These are phyloP conservation scores for Thalassia testudinum DNA, from an alignment of 116 monocot genomes.

Conservation along the genomic window DNA sequence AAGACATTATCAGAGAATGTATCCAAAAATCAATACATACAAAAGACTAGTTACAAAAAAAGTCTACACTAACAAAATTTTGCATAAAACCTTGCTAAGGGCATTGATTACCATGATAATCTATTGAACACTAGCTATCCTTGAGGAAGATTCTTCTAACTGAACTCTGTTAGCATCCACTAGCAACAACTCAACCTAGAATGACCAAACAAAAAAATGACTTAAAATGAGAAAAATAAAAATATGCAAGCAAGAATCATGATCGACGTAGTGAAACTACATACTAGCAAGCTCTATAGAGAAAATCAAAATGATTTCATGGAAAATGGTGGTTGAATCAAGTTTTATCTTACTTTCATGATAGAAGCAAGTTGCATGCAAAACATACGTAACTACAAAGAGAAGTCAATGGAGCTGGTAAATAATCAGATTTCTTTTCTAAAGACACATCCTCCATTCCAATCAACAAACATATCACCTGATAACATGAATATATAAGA, in stretches of 20 bases:
- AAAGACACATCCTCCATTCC: slow-evolving; percentile 66
- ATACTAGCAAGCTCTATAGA: too few relatives aligned
- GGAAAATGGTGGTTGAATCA: too few relatives aligned
- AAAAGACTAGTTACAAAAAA: too few relatives aligned
- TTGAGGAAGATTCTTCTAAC: slow-evolving; percentile 48
- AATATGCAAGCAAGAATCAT: too few relatives aligned
- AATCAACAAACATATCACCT: slow-evolving; percentile 80
- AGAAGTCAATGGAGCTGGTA: slow-evolving; percentile 49
- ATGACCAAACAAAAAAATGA: not conserved
- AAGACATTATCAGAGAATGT: too few relatives aligned
- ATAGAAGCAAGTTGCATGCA: too few relatives aligned
- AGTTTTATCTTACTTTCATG: too few relatives aligned
- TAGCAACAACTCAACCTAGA: slow-evolving; percentile 39
- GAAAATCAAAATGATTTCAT: too few relatives aligned
- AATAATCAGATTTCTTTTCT: slow-evolving; percentile 59
- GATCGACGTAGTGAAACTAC: too few relatives aligned
- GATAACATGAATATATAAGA: not conserved
- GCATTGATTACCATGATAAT: slow-evolving; percentile 67
- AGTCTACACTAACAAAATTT: too few relatives aligned
- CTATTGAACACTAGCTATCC: slow-evolving; percentile 40
- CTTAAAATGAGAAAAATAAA: too few relatives aligned
- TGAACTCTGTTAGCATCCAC: slow-evolving; percentile 32
- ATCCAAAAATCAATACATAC: too few relatives aligned
- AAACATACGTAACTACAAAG: slow-evolving; percentile 68
- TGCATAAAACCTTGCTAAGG: slow-evolving; percentile 79